Evolutionary conservation across 2,329 filamentous ascomycete species (phyloP).

Genomic region (Aspergillus hiratsukae): DNA sequence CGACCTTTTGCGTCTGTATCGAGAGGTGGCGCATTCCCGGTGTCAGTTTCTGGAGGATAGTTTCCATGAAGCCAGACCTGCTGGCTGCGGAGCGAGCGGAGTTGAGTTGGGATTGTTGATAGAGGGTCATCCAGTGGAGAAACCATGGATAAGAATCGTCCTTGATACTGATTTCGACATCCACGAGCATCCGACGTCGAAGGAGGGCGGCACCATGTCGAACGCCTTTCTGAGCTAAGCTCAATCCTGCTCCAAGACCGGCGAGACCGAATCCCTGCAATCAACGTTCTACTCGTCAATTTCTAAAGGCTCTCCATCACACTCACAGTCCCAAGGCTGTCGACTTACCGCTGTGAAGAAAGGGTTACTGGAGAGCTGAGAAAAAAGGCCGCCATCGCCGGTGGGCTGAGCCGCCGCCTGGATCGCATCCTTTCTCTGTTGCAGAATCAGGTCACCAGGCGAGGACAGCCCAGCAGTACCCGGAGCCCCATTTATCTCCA

Average conservation of each 20-base stretch:
- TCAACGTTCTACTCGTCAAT: slow-evolving; percentile 1
- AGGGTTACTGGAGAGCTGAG: slow-evolving; percentile 45
- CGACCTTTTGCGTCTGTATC: slow-evolving; percentile 60
- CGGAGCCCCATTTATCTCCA: slow-evolving; percentile 35
- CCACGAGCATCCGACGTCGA: slow-evolving; percentile 81
- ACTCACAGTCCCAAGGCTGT: not conserved
- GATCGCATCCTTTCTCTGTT: slow-evolving; percentile 31
- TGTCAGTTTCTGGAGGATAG: slow-evolving; percentile 54
- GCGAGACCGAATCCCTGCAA: slow-evolving; percentile 78
- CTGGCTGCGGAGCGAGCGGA: slow-evolving; percentile 46
- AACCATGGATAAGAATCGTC: slow-evolving; percentile 94
- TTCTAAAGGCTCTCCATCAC: not conserved
- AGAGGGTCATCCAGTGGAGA: slow-evolving; percentile 86
- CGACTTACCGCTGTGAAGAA: slow-evolving; percentile 47
- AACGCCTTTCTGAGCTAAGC: slow-evolving; percentile 73
- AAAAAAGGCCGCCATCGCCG: slow-evolving; percentile 38
- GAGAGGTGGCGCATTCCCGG: slow-evolving; percentile 60
- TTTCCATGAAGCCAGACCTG: slow-evolving; percentile 45
- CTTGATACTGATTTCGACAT: slow-evolving; percentile 91
- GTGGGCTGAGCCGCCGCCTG: slow-evolving; percentile 24
- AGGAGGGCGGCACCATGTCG: slow-evolving; percentile 69
- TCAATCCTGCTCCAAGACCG: slow-evolving; percentile 74
- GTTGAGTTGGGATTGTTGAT: slow-evolving; percentile 61
- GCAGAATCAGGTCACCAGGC: slow-evolving; percentile 33
- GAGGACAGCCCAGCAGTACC: slow-evolving; percentile 25